Conservation (phyloP, 2,329 filamentous ascomycete species). For the Botrytis elliptica region DNA sequence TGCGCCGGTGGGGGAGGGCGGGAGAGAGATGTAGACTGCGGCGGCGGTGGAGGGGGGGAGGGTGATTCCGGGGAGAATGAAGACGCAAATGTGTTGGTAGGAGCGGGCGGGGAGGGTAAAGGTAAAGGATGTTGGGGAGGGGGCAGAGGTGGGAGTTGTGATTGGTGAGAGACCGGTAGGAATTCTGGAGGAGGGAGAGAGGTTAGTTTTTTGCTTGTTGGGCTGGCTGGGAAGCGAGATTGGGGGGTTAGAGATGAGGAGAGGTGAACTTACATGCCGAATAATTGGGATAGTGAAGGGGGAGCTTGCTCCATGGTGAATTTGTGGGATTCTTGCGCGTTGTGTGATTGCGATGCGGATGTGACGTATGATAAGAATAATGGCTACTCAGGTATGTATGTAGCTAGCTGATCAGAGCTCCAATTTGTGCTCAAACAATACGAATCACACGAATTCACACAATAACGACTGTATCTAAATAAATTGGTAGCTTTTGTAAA, state of each 20-base stretch:
- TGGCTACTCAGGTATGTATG: background rate
- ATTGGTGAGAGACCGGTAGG: constrained; percentile 60
- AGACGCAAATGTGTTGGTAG: constrained; percentile 84
- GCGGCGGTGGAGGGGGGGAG: constrained; percentile 77
- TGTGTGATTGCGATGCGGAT: background rate
- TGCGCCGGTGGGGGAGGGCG: constrained; percentile 41
- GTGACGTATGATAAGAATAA: background rate
- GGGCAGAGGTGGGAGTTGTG: constrained; percentile 52
- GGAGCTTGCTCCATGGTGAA: constrained; percentile 18
- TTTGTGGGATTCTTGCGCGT: background rate
- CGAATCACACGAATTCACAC: background rate
- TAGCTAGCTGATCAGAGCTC: background rate
- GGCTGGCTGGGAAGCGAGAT: background rate
- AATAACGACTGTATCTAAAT: background rate
- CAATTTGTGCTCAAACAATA: background rate
- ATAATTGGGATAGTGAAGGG: constrained; percentile 32
- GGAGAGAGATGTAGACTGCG: constrained; percentile 82
- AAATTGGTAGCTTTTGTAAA: background rate
- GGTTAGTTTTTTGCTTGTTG: background rate
- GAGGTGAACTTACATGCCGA: constrained; percentile 31
- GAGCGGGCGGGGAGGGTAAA: constrained; percentile 51
- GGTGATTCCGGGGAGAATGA: constrained; percentile 72
- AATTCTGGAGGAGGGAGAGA: constrained; percentile 40
- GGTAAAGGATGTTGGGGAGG: constrained; percentile 55
- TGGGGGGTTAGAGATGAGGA: background rate